Conservation (phyloP, 768 basidiomycete species). For the Macrolepiota albuminosa region DNA sequence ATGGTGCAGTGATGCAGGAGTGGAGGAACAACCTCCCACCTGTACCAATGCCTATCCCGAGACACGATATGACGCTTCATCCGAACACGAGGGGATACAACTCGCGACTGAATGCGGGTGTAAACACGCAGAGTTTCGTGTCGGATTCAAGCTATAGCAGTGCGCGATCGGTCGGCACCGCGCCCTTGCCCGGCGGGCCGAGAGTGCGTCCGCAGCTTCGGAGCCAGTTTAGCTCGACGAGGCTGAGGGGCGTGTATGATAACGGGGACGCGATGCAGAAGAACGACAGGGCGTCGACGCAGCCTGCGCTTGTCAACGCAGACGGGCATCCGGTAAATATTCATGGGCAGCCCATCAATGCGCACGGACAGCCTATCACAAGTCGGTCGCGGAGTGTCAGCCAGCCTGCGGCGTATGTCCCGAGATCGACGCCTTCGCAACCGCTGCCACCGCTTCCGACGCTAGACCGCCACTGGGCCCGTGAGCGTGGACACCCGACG, state of each 20-base stretch:
- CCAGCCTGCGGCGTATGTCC: conserved; percentile 68
- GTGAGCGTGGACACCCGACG: conserved; percentile 33
- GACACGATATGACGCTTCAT: conserved; percentile 10
- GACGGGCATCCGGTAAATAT: conserved; percentile 25
- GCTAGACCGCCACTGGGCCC: conserved; percentile 40
- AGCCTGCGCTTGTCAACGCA: conserved; percentile 22
- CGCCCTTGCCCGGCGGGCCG: conserved; percentile 19
- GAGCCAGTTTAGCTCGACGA: conserved; percentile 68
- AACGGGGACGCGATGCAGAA: conserved; percentile 22
- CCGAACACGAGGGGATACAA: conserved; percentile 31
- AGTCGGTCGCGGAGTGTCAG: conserved; percentile 74
- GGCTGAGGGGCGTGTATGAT: conserved; percentile 51
- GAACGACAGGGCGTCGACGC: conserved; percentile 18
- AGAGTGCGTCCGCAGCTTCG: conserved; percentile 45
- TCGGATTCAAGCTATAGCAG: conserved; percentile 37
- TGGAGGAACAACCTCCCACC: conserved; percentile 54
- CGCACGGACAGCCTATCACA: conserved; percentile 26
- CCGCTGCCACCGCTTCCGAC: conserved; percentile 49
- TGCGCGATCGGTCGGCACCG: conserved; percentile 22
- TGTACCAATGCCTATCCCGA: conserved; percentile 25
- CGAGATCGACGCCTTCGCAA: conserved; percentile 36
- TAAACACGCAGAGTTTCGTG: conserved; percentile 36
- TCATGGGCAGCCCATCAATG: conserved; percentile 22
- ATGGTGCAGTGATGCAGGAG: conserved; percentile 56
- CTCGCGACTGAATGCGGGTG: conserved; percentile 43